Evolutionary conservation across 2,329 filamentous ascomycete genomes (phyloP), one percentile per base, ranked within the genome.

Genomic region (Ilyonectria robusta): DNA sequence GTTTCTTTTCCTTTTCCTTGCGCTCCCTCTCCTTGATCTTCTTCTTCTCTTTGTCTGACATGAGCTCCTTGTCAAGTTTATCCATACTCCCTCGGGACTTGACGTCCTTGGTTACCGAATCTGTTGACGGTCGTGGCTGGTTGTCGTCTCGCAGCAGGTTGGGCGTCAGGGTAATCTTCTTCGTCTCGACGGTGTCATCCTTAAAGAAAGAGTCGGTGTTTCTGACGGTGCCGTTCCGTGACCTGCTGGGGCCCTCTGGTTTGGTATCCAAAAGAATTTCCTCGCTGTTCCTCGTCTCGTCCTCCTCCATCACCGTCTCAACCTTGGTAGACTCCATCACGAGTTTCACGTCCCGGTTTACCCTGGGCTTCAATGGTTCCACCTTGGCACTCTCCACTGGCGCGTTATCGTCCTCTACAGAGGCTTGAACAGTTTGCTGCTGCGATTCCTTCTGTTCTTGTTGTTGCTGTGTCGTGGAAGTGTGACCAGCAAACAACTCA

Each of bases 151-250:
- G 91, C 46, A 98, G 84, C 59, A 99, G 83, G 73, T 97, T 97
- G 1, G 96, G 96, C 4, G 96, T 99, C 50, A 99, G 88, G 0
- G 95, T 97, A 72, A 99, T 98, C 84, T 98, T 98, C 81, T 97
- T 94, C 3, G 96, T 98, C 81, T 98, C 96, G 42, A 94, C 92
- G 35, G 90, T 94, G 77, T 99, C 95, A 77, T 98, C 96, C 80
- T 94, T 97, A 86, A 98, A 98, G 85, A 98, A 98, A 1, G 95
- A 97, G 81, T 98, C 95, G 5, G 94, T 95, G 78, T 97, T 97
- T 70, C 95, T 89, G 50, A 97, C 88, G 23, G 93, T 95, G 47
- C 94, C 94, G 74, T 97, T 97, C 70, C 92, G 90, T 40, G 94
- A 94, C 77, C 92, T 89, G 78, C 86, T 87, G 2, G 84, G 82